A percentile compares a stretch with the other conserved stretches of the same genome.
phyloP scores from a whole-genome alignment of 805 yeast species.

The Zygotorulaspora danielsina region DNA sequence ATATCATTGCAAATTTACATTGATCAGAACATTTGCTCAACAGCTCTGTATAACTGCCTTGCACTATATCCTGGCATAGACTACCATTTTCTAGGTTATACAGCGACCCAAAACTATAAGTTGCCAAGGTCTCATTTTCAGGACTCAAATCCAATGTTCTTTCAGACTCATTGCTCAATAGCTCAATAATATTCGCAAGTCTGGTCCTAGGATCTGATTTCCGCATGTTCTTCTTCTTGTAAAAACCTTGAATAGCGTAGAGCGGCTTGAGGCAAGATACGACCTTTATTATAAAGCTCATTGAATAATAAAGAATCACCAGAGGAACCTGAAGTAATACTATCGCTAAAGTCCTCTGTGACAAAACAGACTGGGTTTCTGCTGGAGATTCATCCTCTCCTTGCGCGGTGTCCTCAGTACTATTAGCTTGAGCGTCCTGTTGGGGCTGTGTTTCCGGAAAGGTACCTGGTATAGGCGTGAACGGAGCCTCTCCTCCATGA shows the following conservation, averaged over 20 bases:
- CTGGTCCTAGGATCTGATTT: constrained; percentile 14
- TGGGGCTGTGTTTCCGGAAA: constrained; percentile 7
- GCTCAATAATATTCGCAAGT: constrained; percentile 16
- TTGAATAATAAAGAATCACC: constrained; percentile 17
- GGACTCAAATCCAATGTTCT: constrained; percentile 4
- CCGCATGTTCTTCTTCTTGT: constrained; percentile 18
- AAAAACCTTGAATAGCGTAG: constrained; percentile 22
- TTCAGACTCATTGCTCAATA: constrained; percentile 14
- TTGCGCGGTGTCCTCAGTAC: constrained; percentile 6
- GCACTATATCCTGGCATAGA: constrained; percentile 31
- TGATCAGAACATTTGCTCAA: constrained; percentile 63
- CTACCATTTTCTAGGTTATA: constrained; percentile 24
- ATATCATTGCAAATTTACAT: constrained; percentile 67
- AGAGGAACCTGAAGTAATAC: constrained; percentile 17
- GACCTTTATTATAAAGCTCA: constrained; percentile 11
- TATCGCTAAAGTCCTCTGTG: constrained; percentile 9
- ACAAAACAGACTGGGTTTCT: constrained; percentile 1
- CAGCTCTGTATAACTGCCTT: constrained; percentile 79
- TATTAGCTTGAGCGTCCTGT: background rate
- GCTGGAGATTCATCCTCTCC: background rate
- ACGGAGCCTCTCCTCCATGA: constrained; percentile 15
- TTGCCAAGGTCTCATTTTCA: constrained; percentile 7
- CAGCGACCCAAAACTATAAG: constrained; percentile 27
- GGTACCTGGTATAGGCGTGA: constrained; percentile 17
- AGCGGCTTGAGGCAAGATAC: constrained; percentile 22